phyloP scores from a whole-genome alignment of 306 rosid genomes.

The Begonia peltatifolia region DNA sequence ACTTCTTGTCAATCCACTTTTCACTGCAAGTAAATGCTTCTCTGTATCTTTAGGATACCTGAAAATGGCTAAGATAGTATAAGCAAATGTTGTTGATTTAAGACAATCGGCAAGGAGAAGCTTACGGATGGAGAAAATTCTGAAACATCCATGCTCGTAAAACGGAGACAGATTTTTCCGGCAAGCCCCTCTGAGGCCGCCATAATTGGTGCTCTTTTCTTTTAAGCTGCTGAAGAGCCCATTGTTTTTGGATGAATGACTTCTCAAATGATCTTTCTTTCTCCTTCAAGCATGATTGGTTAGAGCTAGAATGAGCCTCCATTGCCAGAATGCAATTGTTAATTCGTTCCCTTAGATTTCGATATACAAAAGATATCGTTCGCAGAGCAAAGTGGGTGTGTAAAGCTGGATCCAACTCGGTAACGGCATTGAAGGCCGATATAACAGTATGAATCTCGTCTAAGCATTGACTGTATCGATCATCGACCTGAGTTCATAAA shows the following conservation, averaged over 20 bases:
- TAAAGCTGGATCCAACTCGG: constrained; percentile 60
- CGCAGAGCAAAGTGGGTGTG: constrained; percentile 62
- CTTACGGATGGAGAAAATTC: too few relatives aligned
- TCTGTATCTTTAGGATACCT: too few relatives aligned
- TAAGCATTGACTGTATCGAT: constrained; percentile 53
- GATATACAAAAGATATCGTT: constrained; percentile 47
- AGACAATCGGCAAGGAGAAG: too few relatives aligned
- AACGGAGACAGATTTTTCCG: too few relatives aligned
- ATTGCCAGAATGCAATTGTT: constrained; percentile 49
- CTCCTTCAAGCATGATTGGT: constrained; percentile 18
- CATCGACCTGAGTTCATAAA: constrained; percentile 25
- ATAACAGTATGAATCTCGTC: constrained; percentile 72
- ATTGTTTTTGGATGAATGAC: constrained; percentile 47
- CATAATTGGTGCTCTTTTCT: constrained; percentile 69
- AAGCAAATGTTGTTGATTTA: too few relatives aligned
- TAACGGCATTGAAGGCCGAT: constrained; percentile 78
- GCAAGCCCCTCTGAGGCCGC: too few relatives aligned
- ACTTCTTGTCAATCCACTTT: too few relatives aligned
- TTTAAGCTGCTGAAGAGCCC: constrained; percentile 80
- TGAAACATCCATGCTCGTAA: too few relatives aligned
- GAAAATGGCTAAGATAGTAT: too few relatives aligned
- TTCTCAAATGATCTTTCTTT: constrained; percentile 23
- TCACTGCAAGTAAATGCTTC: too few relatives aligned
- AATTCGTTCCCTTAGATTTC: constrained; percentile 60
- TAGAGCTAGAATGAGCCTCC: too few relatives aligned